phyloP scores from a whole-genome alignment of 2,329 filamentous ascomycete species.

The Aureobasidium sp. region DNA sequence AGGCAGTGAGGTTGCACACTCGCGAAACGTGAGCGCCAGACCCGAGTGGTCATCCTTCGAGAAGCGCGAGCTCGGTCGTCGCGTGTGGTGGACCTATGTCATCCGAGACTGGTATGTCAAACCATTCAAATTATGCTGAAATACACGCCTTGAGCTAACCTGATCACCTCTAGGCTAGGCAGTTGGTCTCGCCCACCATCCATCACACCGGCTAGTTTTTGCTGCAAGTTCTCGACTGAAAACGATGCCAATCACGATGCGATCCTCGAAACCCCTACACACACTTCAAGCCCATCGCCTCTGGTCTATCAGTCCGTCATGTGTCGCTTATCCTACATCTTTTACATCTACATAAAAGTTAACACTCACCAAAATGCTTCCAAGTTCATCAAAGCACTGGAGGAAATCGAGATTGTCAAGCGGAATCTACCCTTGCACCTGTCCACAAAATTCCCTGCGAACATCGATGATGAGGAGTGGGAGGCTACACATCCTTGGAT shows the following conservation, averaged over 20 bases:
- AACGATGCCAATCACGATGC: background rate
- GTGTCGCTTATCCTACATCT: constrained; percentile 11
- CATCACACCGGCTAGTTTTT: constrained; percentile 10
- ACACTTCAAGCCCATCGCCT: background rate
- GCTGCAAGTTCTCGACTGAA: constrained; percentile 8
- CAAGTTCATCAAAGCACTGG: constrained; percentile 10
- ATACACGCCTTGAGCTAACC: background rate
- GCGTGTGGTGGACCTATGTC: constrained; percentile 12
- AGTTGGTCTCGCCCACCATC: constrained; percentile 8
- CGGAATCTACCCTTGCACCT: constrained; percentile 7
- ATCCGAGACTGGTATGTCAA: constrained; percentile 9
- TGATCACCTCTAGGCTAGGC: background rate
- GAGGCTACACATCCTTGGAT: constrained; percentile 1
- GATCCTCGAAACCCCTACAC: background rate
- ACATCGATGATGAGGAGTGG: constrained; percentile 11
- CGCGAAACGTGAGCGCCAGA: background rate
- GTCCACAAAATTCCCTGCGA: constrained; percentile 8
- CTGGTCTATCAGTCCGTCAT: constrained; percentile 8
- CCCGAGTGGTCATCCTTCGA: constrained; percentile 8
- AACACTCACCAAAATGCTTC: constrained; percentile 9
- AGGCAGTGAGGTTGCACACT: background rate
- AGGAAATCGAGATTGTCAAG: constrained; percentile 10
- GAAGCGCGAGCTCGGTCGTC: constrained; percentile 8
- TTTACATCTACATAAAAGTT: constrained; percentile 13
- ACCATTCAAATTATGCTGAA: too few relatives aligned